phyloP scores from a whole-genome alignment of 129 eudicot species.

The Cynara cardunculus region DNA sequence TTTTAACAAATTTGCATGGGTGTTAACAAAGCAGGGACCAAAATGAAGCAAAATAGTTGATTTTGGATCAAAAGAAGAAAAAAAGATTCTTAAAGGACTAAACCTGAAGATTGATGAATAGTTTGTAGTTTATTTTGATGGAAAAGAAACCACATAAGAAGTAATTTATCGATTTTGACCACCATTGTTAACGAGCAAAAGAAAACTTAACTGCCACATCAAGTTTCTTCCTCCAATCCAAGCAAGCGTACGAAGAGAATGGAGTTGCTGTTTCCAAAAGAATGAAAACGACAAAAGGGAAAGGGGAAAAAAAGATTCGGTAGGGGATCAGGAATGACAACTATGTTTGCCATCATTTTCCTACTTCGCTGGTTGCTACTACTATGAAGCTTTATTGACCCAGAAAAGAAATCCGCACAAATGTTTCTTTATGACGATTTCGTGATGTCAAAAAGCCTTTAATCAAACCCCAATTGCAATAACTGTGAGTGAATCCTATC shows the following conservation, averaged over 20 bases:
- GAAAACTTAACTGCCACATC: neutral
- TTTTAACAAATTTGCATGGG: neutral
- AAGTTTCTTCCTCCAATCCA: neutral
- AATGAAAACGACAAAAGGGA: neutral
- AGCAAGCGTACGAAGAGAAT: neutral
- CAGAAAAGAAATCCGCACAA: neutral
- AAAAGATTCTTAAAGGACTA: neutral
- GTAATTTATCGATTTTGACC: neutral
- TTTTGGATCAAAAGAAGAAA: neutral
- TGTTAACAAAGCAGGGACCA: neutral
- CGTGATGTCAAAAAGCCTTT: neutral
- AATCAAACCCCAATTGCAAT: neutral
- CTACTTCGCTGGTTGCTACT: neutral
- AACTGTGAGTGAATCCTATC: conserved; percentile 5
- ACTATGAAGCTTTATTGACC: neutral
- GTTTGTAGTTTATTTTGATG: neutral
- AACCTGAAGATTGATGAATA: neutral
- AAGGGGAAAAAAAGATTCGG: neutral
- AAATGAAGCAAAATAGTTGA: neutral
- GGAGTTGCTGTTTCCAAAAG: neutral
- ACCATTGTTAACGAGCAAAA: neutral
- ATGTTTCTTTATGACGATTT: neutral
- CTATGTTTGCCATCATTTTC: neutral
- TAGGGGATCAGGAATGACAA: neutral
- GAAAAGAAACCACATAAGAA: no score